Percentiles rank a stretch among this genome's conserved stretches.
Conservation (phyloP, 2,329 filamentous ascomycete species). For the Lizonia empirigonia region DNA sequence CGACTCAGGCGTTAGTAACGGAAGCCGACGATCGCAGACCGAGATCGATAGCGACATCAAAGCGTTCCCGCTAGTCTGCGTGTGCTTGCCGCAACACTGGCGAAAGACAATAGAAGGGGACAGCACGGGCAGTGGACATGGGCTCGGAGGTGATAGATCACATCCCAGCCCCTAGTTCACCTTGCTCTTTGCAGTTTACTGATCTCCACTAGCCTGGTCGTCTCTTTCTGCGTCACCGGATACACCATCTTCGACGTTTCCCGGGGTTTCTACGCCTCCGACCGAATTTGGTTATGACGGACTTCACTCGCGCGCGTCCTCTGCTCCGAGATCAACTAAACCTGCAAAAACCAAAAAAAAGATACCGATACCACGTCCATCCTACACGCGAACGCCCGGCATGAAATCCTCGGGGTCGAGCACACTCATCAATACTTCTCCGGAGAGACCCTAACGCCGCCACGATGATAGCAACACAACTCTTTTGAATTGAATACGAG, state of each 20-base stretch:
- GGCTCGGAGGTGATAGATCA: conserved; percentile 43
- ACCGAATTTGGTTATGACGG: background rate
- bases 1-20: conserved; percentile 91
- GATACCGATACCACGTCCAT: conserved; percentile 23
- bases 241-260: conserved; percentile 12
- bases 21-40: conserved; percentile 55
- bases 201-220: conserved; percentile 34
- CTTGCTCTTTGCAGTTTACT: conserved; percentile 26
- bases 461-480: conserved; percentile 34
- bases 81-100: conserved; percentile 95
- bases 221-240: conserved; percentile 25
- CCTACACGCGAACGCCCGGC: conserved; percentile 23
- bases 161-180: conserved; percentile 38
- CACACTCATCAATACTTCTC: conserved; percentile 35
- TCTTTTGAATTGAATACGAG: conserved; percentile 20
- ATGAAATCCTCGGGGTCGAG: conserved; percentile 37
- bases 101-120: conserved; percentile 95
- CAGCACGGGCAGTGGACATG: conserved; percentile 41
- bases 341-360: background rate
- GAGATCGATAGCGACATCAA: conserved; percentile 79
- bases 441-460: conserved; percentile 38
- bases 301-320: conserved; percentile 3
- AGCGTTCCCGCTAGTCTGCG: conserved; percentile 94
- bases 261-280: conserved; percentile 3
- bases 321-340: conserved; percentile 1